These are phyloP conservation scores for Takashimella tepidaria DNA, from an alignment of 1,284 basidiomycete species.

Conservation along the genomic window DNA sequence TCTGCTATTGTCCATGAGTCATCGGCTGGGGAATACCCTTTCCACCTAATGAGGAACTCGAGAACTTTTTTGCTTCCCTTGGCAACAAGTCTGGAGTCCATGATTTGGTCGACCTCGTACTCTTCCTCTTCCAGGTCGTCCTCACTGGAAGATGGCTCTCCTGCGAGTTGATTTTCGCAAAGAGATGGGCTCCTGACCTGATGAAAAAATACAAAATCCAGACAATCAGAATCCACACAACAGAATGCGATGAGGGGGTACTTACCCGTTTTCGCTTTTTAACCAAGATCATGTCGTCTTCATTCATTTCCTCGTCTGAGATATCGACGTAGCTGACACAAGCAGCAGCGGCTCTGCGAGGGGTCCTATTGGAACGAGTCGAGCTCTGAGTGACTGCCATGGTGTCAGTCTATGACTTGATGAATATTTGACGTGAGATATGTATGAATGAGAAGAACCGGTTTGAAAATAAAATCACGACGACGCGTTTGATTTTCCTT, in stretches of 20 bases:
- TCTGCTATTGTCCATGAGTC: conserved; percentile 33
- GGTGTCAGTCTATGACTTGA: not conserved
- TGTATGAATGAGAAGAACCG: too few relatives aligned
- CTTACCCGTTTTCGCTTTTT: conserved; percentile 25
- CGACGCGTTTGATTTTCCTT: not conserved
- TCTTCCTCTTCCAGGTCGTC: conserved; percentile 28
- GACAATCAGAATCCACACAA: too few relatives aligned
- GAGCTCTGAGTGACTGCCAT: not conserved
- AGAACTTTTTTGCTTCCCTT: conserved; percentile 19
- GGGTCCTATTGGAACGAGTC: not conserved
- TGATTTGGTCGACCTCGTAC: conserved; percentile 40
- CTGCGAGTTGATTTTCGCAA: not conserved
- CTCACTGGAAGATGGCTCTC: not conserved
- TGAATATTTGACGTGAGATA: too few relatives aligned
- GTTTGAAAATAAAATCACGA: too few relatives aligned
- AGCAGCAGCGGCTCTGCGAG: not conserved
- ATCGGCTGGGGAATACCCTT: conserved; percentile 27
- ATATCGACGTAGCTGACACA: not conserved
- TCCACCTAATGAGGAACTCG: conserved; percentile 40
- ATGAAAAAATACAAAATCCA: too few relatives aligned
- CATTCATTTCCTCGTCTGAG: conserved; percentile 2
- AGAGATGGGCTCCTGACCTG: not conserved
- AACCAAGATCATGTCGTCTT: not conserved
- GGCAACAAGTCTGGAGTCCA: conserved; percentile 26
- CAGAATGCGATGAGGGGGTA: not conserved